phyloP scores from a whole-genome alignment of 164 flowering plant genomes.

The Platanus orientalis region DNA sequence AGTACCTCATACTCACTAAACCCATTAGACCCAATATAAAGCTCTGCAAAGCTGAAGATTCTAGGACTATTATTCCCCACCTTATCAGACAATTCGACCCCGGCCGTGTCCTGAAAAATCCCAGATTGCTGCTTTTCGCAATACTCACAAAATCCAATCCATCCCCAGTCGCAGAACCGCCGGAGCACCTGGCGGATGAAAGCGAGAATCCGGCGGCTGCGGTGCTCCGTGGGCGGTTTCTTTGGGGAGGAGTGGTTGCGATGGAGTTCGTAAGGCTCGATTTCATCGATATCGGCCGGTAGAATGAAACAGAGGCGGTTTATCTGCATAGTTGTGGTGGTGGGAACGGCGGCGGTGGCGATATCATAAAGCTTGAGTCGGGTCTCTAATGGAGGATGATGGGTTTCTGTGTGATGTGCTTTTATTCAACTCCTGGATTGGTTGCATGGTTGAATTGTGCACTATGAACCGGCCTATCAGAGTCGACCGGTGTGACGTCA shows the following conservation, averaged over 20 bases:
- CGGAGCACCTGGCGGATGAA: conserved; percentile 15
- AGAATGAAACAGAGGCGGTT: conserved; percentile 50
- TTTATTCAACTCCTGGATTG: too few relatives aligned
- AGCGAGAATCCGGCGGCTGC: conserved; percentile 8
- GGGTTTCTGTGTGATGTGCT: too few relatives aligned
- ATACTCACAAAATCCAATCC: conserved; percentile 21
- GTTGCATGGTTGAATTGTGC: neutral
- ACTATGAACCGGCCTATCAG: neutral
- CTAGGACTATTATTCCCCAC: conserved; percentile 47
- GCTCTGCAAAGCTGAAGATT: conserved; percentile 79
- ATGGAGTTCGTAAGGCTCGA: too few relatives aligned
- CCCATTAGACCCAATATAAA: conserved; percentile 84
- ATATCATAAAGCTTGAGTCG: neutral
- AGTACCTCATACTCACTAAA: conserved; percentile 61
- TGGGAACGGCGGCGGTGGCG: conserved; percentile 4
- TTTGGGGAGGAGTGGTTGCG: neutral
- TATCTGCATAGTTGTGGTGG: conserved; percentile 14
- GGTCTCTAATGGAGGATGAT: too few relatives aligned
- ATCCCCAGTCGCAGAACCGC: conserved; percentile 21
- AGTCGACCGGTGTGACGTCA: neutral
- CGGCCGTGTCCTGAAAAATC: conserved; percentile 55
- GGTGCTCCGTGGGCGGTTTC: neutral
- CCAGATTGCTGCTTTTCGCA: conserved; percentile 9
- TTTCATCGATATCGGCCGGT: conserved; percentile 44
- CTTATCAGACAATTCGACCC: conserved; percentile 46